Evolutionary conservation across 306 rosid species (phyloP).

Genomic region (Gynostemma pentaphyllum): DNA sequence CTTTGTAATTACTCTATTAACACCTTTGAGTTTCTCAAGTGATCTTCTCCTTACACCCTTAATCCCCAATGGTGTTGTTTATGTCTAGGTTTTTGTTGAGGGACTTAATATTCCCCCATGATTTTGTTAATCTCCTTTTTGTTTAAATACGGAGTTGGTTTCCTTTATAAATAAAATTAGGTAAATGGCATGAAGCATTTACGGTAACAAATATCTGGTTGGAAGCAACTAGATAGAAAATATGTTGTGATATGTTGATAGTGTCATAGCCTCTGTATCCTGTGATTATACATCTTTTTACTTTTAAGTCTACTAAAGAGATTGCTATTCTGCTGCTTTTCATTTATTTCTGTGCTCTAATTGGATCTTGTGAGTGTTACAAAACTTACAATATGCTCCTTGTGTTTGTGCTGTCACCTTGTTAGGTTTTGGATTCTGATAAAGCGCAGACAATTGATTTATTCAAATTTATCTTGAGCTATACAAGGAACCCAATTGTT

Average conservation of each 20-base stretch:
- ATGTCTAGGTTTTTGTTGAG: background rate
- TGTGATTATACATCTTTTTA: background rate
- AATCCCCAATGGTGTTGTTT: too few species aligned
- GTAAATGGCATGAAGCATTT: background rate
- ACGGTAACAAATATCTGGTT: background rate
- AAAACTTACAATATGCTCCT: background rate
- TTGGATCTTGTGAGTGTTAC: background rate
- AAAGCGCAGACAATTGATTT: conserved; percentile 68
- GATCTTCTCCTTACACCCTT: too few species aligned
- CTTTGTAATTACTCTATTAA: background rate
- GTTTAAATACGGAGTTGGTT: too few species aligned
- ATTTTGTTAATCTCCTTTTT: too few species aligned
- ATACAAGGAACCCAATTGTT: conserved; percentile 39
- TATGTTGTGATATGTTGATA: background rate
- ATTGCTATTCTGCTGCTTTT: background rate
- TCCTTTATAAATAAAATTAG: background rate
- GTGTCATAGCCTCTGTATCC: background rate
- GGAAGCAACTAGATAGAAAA: background rate
- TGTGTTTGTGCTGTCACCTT: background rate
- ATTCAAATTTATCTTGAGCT: conserved; percentile 77
- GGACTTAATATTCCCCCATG: background rate
- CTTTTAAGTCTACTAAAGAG: background rate
- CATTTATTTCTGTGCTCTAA: background rate
- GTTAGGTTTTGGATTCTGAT: conserved; percentile 47
- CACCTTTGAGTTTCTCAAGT: too few species aligned